Evolutionary conservation across 2,329 filamentous ascomycete genomes (phyloP).

Genomic region (Fusarium equiseti): DNA sequence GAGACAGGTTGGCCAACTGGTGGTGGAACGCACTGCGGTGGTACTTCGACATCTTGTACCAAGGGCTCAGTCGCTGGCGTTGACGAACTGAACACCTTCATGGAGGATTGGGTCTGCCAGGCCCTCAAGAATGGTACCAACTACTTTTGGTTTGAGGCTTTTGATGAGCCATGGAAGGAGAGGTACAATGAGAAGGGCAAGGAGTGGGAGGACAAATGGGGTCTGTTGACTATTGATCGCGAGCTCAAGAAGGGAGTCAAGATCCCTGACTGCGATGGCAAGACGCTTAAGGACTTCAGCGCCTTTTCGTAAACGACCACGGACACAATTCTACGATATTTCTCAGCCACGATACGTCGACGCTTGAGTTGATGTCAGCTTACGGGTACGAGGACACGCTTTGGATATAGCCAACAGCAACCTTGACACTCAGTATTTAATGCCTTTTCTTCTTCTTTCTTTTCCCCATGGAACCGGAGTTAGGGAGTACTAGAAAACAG

Average conservation of each 20-base stretch:
- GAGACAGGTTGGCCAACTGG: conserved; percentile 92
- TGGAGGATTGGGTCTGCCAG: conserved; percentile 86
- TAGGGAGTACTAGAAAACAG: conserved; percentile 26
- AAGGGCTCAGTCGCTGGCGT: conserved; percentile 82
- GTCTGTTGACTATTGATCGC: conserved; percentile 85
- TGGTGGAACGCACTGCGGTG: conserved; percentile 83
- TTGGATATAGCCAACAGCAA: conserved; percentile 31
- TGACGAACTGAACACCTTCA: conserved; percentile 84
- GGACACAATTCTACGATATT: conserved; percentile 5
- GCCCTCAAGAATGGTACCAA: conserved; percentile 85
- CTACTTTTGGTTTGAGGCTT: conserved; percentile 98
- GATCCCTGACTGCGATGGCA: conserved; percentile 88
- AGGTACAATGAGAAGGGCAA: conserved; percentile 74
- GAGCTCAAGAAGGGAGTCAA: conserved; percentile 85
- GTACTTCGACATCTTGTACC: conserved; percentile 63
- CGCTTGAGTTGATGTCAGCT: conserved; percentile 10
- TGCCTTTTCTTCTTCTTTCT: conserved; percentile 10
- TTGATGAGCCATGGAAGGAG: conserved; percentile 96
- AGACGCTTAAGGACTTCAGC: conserved; percentile 62
- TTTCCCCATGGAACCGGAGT: conserved; percentile 29
- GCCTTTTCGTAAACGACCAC: conserved; percentile 22
- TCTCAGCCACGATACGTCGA: conserved; percentile 9
- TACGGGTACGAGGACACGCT: conserved; percentile 6
- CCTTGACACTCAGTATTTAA: conserved; percentile 25
- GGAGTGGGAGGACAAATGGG: conserved; percentile 97